phyloP scores from a whole-genome alignment of 208 protist genomes.

The Leishmania amazonensis region DNA sequence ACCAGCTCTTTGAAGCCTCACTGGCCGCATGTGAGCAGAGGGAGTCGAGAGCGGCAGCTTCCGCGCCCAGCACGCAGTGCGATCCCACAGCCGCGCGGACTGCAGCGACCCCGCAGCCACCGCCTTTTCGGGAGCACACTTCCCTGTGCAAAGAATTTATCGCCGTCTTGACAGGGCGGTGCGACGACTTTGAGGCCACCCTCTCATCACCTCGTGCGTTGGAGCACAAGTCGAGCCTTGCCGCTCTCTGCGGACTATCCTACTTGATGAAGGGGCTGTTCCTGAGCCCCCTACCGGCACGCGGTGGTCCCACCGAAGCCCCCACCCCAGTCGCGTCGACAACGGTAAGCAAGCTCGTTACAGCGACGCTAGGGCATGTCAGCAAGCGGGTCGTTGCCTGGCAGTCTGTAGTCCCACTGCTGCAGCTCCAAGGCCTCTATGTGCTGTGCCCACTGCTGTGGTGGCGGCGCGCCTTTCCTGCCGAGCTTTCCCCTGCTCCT shows the following conservation, averaged over 20 bases:
- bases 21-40: neutral
- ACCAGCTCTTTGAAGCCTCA: constrained; percentile 14
- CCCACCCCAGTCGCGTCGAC: constrained; percentile 5
- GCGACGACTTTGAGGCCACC: constrained; percentile 19
- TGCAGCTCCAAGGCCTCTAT: constrained; percentile 31
- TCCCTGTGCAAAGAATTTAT: constrained; percentile 19
- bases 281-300: neutral
- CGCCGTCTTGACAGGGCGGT: constrained; percentile 17
- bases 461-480: constrained; percentile 23
- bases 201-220: constrained; percentile 2
- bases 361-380: constrained; percentile 5
- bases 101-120: neutral
- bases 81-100: neutral
- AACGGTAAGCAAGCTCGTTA: constrained; percentile 6
- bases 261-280: constrained; percentile 15
- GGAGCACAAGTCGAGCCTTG: constrained; percentile 5
- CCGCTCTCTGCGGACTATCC: constrained; percentile 14
- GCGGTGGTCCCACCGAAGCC: neutral
- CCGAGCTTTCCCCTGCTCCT: constrained; percentile 9
- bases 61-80: neutral
- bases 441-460: constrained; percentile 30
- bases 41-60: neutral
- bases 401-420: constrained; percentile 21
- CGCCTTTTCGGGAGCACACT: constrained; percentile 17
- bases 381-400: constrained; percentile 17